Conservation (phyloP, 257 asterid species). For the Coffea eugenioides region DNA sequence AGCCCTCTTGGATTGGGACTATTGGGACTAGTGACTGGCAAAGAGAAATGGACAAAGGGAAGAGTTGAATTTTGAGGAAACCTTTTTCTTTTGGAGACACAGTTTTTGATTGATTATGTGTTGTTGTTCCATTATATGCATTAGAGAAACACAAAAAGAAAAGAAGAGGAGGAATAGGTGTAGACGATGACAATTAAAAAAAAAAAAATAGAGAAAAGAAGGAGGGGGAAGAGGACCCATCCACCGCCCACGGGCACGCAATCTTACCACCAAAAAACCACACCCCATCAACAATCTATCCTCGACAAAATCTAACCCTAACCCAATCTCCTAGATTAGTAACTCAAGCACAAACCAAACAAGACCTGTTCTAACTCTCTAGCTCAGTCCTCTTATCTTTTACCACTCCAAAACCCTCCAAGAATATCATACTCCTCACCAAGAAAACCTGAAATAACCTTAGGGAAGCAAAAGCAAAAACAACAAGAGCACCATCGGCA, state of each 20-base stretch:
- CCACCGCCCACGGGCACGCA: slow-evolving; percentile 31
- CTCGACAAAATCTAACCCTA: slow-evolving; percentile 26
- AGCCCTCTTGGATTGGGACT: slow-evolving; percentile 9
- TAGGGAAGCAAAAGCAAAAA: slow-evolving; percentile 2
- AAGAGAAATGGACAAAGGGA: slow-evolving; percentile 22
- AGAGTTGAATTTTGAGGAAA: slow-evolving; percentile 19
- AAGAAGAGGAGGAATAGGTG: no score
- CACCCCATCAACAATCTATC: slow-evolving; percentile 1
- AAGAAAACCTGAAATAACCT: not conserved
- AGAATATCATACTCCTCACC: not conserved
- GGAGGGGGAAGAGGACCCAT: slow-evolving; percentile 17
- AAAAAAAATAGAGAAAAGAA: no score
- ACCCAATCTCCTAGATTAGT: slow-evolving; percentile 6
- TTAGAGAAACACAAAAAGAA: not conserved
- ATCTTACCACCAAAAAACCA: slow-evolving; percentile 20
- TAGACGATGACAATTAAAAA: no score
- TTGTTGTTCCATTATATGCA: not conserved
- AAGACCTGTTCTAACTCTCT: not conserved
- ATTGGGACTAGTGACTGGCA: slow-evolving; percentile 11
- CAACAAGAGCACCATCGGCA: not conserved
- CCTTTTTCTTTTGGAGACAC: not conserved
- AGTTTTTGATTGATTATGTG: slow-evolving; percentile 9
- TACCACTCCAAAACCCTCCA: slow-evolving; percentile 11
- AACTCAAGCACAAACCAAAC: not conserved
- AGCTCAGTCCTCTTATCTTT: not conserved